Conservation (phyloP, 2,329 filamentous ascomycete species). For the Xylaria sp. region DNA sequence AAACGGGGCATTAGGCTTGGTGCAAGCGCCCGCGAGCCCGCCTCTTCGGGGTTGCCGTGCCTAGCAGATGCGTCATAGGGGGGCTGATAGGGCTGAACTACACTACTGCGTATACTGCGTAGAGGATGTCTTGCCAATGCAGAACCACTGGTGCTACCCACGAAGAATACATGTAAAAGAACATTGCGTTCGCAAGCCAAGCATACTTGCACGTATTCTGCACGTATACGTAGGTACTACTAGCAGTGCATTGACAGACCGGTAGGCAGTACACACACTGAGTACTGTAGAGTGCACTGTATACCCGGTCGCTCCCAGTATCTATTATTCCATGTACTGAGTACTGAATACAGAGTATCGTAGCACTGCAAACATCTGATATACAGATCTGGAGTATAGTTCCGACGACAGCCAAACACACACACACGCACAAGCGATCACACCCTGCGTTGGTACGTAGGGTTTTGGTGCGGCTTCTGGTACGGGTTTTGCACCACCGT, state of each 20-base stretch:
- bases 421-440: conserved; percentile 12
- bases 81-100: conserved; percentile 40
- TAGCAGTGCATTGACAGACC: neutral
- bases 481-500: conserved; percentile 22
- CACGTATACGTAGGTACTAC: no score
- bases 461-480: conserved; percentile 26
- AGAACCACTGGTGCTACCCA: conserved; percentile 16
- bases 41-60: conserved; percentile 38
- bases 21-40: conserved; percentile 25
- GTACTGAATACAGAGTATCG: no score
- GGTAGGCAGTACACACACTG: neutral
- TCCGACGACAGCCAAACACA: conserved; percentile 9
- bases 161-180: conserved; percentile 23
- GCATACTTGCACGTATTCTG: no score
- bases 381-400: conserved; percentile 5
- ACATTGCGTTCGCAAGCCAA: neutral
- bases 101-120: no score
- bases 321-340: neutral
- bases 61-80: conserved; percentile 38
- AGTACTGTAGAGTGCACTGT: conserved; percentile 6
- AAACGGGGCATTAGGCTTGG: conserved; percentile 18
- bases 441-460: conserved; percentile 12
- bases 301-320: neutral
- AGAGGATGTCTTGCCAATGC: conserved; percentile 26
- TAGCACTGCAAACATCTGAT: conserved; percentile 4